Percentiles rank a stretch among this genome's conserved stretches.
phyloP scores from a whole-genome alignment of 257 asterid species.

The Scutellaria baicalensis region DNA sequence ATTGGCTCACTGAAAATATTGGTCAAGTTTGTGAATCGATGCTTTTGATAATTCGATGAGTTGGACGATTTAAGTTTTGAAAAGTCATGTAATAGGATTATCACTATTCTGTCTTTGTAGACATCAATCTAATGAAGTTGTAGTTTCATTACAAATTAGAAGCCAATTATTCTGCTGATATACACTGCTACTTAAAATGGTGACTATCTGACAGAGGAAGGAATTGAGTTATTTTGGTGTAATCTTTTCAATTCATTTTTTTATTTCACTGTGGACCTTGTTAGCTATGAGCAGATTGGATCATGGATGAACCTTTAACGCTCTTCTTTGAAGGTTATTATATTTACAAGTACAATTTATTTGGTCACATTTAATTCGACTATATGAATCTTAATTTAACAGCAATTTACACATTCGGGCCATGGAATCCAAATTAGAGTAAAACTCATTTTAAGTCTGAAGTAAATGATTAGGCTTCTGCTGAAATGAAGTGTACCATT shows the following conservation, averaged over 20 bases:
- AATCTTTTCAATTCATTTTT: neutral
- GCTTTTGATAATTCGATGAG: neutral
- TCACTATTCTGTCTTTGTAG: neutral
- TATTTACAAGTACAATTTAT: neutral
- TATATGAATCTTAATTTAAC: neutral
- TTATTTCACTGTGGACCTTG: neutral
- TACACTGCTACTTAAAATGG: neutral
- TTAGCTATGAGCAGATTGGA: neutral
- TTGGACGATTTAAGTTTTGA: neutral
- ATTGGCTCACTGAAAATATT: neutral
- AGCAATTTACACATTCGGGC: neutral
- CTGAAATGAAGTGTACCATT: neutral
- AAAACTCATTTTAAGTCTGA: neutral
- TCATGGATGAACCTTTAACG: neutral
- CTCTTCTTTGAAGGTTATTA: neutral
- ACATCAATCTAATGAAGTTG: neutral
- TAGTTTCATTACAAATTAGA: neutral
- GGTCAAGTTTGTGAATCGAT: constrained; percentile 1
- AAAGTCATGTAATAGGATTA: neutral
- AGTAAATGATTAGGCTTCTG: neutral
- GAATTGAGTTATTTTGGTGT: neutral
- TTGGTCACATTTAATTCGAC: neutral
- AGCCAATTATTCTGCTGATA: neutral
- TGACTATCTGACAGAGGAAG: neutral
- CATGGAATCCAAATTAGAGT: neutral